Base-by-base conservation (phyloP, 345 rosid genomes). In the Cochlearia excelsa region DNA sequence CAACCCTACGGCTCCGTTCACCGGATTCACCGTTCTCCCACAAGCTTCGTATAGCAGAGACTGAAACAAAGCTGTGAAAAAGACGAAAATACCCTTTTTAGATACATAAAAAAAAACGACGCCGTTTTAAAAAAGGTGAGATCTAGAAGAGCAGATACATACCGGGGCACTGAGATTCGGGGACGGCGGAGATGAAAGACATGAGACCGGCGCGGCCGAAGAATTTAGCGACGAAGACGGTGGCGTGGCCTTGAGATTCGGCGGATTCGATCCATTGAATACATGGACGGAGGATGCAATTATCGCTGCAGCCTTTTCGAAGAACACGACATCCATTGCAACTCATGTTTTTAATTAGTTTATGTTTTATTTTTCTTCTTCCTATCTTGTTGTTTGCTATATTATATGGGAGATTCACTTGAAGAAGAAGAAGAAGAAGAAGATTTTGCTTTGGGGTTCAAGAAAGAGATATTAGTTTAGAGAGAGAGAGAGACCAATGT, bases 151-250 rank as follows among this genome's bases (percentile, higher is more conserved):
- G 42, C 7, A 6, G 9, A 6, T 46, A 46, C 2, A 1, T 78
- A 90, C 97, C 74, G 26, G 95, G 81, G 3, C 87, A 77, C 4
- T 80, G 95, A 34, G 69, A 38, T 30, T 71, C 65, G 16, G 95
- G 83, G 43, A 83, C 93, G 57, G 88, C 71, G 70, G 90, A 80
- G 53, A 90, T 75, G 51, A 83, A 86, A 54, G 90, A 83, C 77
- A 87, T 74, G 49, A 90, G 88, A 39, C 87, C 93, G 45, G 93
- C 87, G 9, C 97, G 97, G 67, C 97, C 97, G 51, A 87, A 90
- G 80, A 90, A 90, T 55, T 82, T 85, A 48, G 97, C 90, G 41
- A 90, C 88, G 66, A 87, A 90, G 30, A 87, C 74, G 33, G 97
- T 90, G 59, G 97, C 97, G 75, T 90, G 61, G 23, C 87, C 90